These are phyloP conservation scores for Trapa incisa DNA, from an alignment of 345 rosid species.

Conservation along the genomic window DNA sequence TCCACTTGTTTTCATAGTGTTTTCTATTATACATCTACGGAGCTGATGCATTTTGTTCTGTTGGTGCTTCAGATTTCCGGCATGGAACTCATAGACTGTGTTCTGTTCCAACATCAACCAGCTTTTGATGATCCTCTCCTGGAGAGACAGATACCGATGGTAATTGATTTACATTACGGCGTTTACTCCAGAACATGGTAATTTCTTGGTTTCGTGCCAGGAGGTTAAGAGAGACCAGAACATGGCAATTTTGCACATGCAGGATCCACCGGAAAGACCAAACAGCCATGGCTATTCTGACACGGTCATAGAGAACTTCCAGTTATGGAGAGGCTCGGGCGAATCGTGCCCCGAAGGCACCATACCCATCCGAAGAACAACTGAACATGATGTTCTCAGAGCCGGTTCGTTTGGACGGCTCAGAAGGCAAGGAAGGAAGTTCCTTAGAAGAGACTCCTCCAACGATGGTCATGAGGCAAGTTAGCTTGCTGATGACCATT, in stretches of 20 bases:
- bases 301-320: conserved; percentile 32
- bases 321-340: conserved; percentile 65
- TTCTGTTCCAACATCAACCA: conserved; percentile 60
- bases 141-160: conserved; percentile 61
- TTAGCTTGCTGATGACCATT: not conserved
- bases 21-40: conserved; percentile 5
- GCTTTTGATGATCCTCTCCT: conserved; percentile 85
- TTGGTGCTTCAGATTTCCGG: conserved; percentile 56
- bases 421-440: conserved; percentile 52
- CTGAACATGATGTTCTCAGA: conserved; percentile 66
- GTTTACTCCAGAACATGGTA: too few species aligned
- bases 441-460: conserved; percentile 61
- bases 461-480: conserved; percentile 87
- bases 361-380: conserved; percentile 86
- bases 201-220: not conserved
- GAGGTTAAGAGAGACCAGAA: not conserved
- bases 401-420: conserved; percentile 54
- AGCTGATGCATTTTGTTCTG: conserved; percentile 1
- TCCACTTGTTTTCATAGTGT: conserved; percentile 8
- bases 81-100: conserved; percentile 84
- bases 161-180: conserved; percentile 10
- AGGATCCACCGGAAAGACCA: conserved; percentile 80
- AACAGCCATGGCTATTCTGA: conserved; percentile 25
- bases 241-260: not conserved
- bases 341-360: conserved; percentile 86